Percentiles rank a stretch among this genome's conserved stretches.
Conservation (phyloP, 2,329 filamentous ascomycete species). For the Didymella arachidicola region DNA sequence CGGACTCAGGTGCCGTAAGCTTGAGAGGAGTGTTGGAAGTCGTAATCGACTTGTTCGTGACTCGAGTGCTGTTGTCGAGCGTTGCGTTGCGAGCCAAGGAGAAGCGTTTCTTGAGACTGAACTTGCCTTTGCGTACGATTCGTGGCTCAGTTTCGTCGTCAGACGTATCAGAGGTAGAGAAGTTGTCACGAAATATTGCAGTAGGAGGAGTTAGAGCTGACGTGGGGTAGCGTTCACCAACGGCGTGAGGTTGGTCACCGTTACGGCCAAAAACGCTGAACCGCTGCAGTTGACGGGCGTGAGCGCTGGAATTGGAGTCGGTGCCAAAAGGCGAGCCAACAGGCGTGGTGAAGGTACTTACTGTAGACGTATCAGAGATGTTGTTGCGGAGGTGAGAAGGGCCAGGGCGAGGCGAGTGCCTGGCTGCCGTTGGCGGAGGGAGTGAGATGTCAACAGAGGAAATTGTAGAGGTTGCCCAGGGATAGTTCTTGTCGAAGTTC, state of each 20-base stretch:
- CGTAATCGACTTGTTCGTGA: conserved; percentile 20
- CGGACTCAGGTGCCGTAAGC: conserved; percentile 25
- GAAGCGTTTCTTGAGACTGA: conserved; percentile 35
- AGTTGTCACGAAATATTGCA: conserved; percentile 36
- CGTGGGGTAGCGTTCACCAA: conserved; percentile 60
- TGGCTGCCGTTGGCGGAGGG: conserved; percentile 42
- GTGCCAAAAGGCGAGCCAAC: conserved; percentile 26
- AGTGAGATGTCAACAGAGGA: conserved; percentile 53
- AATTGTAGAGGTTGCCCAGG: conserved; percentile 52
- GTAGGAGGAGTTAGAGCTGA: conserved; percentile 55
- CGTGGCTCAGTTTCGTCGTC: conserved; percentile 38
- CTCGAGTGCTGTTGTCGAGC: conserved; percentile 22
- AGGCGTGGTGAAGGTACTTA: conserved; percentile 32
- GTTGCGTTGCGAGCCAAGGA: conserved; percentile 30
- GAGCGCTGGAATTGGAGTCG: conserved; percentile 23
- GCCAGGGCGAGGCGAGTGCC: conserved; percentile 39
- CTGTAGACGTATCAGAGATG: conserved; percentile 36
- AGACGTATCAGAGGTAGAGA: conserved; percentile 35
- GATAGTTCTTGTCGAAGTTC: conserved; percentile 58
- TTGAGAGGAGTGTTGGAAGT: conserved; percentile 18
- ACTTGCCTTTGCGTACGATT: conserved; percentile 33
- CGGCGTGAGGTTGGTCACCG: conserved; percentile 45
- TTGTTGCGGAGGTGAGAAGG: conserved; percentile 43
- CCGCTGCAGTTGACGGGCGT: conserved; percentile 27
- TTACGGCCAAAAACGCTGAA: conserved; percentile 35